A percentile compares a stretch with the other conserved stretches of the same genome.
These are phyloP conservation scores for Dryadomyces quercivorus DNA, from an alignment of 2,329 filamentous ascomycete genomes.

Conservation along the genomic window DNA sequence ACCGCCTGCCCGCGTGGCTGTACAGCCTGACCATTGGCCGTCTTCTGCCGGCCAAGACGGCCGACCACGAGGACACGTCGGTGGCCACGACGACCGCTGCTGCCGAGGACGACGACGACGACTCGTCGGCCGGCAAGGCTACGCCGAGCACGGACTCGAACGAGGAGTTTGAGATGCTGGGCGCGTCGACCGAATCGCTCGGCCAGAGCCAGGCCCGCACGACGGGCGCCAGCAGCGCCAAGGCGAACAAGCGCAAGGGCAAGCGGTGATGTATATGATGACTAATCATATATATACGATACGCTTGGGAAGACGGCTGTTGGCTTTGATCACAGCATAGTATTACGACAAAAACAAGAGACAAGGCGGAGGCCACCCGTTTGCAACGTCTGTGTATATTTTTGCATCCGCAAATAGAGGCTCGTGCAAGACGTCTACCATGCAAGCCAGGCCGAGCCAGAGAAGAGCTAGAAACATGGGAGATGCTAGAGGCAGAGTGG, in stretches of 20 bases:
- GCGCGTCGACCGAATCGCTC: constrained; percentile 46
- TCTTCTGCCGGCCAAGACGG: constrained; percentile 26
- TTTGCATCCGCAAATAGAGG: neutral
- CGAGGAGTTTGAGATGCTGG: constrained; percentile 49
- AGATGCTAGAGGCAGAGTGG: neutral
- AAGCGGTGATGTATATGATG: neutral
- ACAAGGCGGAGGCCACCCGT: neutral
- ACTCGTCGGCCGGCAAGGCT: constrained; percentile 36
- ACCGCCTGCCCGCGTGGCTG: constrained; percentile 63
- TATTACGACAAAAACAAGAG: neutral
- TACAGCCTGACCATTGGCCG: constrained; percentile 47
- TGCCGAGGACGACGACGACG: constrained; percentile 22
- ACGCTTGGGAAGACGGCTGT: no score
- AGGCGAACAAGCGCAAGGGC: constrained; percentile 36
- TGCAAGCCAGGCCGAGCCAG: no score
- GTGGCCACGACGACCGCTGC: constrained; percentile 26
- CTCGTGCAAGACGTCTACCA: no score
- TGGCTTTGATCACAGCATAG: no score
- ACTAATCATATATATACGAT: no score
- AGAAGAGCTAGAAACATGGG: neutral
- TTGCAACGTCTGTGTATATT: neutral
- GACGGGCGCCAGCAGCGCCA: constrained; percentile 20
- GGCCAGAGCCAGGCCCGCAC: constrained; percentile 27
- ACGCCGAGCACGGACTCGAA: constrained; percentile 46
- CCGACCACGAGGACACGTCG: constrained; percentile 20